These are phyloP conservation scores for Glycine tomentella DNA, from an alignment of 306 rosid species.

Conservation along the genomic window DNA sequence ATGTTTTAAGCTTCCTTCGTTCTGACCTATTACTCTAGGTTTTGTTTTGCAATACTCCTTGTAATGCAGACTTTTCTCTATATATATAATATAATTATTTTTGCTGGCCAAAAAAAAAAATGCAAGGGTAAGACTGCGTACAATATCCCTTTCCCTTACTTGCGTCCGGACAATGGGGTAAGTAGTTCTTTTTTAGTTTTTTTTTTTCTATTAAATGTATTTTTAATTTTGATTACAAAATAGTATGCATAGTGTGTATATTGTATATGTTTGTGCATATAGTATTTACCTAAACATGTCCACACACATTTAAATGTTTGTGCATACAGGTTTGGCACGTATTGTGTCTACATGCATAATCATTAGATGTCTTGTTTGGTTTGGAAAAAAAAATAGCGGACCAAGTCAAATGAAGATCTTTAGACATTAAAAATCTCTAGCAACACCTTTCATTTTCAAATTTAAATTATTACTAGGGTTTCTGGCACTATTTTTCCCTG, in stretches of 20 bases:
- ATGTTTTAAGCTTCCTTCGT: too few relatives aligned
- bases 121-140: too few relatives aligned
- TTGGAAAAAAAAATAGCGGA: neutral
- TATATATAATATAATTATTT: too few relatives aligned
- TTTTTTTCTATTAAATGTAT: neutral
- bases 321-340: neutral
- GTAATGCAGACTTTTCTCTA: too few relatives aligned
- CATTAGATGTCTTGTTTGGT: constrained; percentile 28
- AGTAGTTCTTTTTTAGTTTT: too few relatives aligned
- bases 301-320: neutral
- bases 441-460: constrained; percentile 22
- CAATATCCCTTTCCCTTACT: too few relatives aligned
- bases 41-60: too few relatives aligned
- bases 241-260: neutral
- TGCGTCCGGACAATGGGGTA: too few relatives aligned
- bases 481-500: neutral
- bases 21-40: too few relatives aligned
- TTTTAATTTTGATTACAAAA: neutral
- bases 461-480: neutral
- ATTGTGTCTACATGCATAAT: constrained; percentile 15
- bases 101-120: too few relatives aligned
- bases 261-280: too few relatives aligned
- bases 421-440: constrained; percentile 8
- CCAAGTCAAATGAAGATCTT: neutral
- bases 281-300: too few relatives aligned